Conservation (phyloP, 108 stramenopile species). For the Mediolabrus comicus region DNA sequence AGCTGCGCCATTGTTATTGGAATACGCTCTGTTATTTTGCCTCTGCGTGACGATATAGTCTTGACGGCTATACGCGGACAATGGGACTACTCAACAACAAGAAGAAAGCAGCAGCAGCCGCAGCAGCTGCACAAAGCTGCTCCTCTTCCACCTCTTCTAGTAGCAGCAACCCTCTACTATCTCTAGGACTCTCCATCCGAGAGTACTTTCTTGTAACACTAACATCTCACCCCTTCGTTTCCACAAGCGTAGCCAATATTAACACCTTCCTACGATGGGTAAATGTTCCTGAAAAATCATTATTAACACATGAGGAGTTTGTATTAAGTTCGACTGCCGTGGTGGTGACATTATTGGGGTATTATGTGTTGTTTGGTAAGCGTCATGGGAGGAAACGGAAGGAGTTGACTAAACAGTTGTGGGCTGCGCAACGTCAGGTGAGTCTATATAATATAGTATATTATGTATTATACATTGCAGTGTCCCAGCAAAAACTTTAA, state of each 20-base stretch:
- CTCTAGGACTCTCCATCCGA: slow-evolving; percentile 31
- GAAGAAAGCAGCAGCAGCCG: too few relatives aligned
- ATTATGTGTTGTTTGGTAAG: slow-evolving; percentile 62
- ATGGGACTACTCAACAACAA: too few relatives aligned
- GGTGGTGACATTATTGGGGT: slow-evolving; percentile 51
- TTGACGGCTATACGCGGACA: too few relatives aligned
- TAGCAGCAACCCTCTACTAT: slow-evolving; percentile 16
- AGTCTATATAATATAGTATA: not conserved
- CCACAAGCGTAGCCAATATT: slow-evolving; percentile 20
- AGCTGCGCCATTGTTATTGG: too few relatives aligned
- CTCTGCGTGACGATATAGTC: too few relatives aligned
- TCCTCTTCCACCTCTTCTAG: not conserved
- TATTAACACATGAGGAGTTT: slow-evolving; percentile 51
- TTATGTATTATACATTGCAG: not conserved
- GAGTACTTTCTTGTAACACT: slow-evolving; percentile 29
- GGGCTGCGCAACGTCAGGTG: slow-evolving; percentile 52
- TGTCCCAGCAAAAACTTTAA: not conserved
- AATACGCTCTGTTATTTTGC: too few relatives aligned
- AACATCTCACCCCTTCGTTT: slow-evolving; percentile 21
- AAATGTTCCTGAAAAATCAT: slow-evolving; percentile 37
- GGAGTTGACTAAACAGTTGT: slow-evolving; percentile 56
- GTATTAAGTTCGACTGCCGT: slow-evolving; percentile 29
- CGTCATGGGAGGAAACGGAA: slow-evolving; percentile 56
- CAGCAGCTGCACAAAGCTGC: too few relatives aligned
- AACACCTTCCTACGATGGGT: slow-evolving; percentile 23